A percentile compares a stretch with the other conserved stretches of the same genome.
Evolutionary conservation across 2,329 filamentous ascomycete genomes (phyloP).

Genomic region (Phyllosticta capitalensis): DNA sequence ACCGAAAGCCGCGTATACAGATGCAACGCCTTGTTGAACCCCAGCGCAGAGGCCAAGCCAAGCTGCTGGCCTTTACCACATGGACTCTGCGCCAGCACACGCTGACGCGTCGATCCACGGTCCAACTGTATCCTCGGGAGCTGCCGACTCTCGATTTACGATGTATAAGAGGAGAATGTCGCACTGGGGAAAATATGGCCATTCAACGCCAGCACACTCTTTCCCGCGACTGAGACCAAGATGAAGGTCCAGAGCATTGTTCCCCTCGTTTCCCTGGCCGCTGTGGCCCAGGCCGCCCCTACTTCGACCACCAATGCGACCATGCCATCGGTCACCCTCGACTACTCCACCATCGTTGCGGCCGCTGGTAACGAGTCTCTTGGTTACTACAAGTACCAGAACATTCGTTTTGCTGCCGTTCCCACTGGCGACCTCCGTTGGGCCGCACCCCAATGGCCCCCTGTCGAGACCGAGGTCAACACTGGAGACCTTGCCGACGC

Average conservation of each 20-base stretch:
- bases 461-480: conserved; percentile 24
- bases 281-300: not conserved
- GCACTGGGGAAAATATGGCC: not conserved
- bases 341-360: conserved; percentile 20
- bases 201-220: not conserved
- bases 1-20: not conserved
- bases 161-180: not conserved
- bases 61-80: not conserved
- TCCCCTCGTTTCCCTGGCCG: not conserved
- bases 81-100: not conserved
- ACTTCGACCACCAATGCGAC: not conserved
- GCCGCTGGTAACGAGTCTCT: conserved; percentile 16
- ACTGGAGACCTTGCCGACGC: conserved; percentile 23
- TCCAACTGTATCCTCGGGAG: not conserved
- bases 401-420: conserved; percentile 37
- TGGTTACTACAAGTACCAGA: conserved; percentile 33
- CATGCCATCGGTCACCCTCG: conserved; percentile 18
- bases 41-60: not conserved
- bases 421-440: conserved; percentile 34
- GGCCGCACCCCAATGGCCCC: conserved; percentile 32
- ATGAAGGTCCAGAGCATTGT: not conserved
- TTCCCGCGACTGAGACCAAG: not conserved
- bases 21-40: not conserved
- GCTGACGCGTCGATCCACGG: not conserved
- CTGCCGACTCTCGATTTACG: not conserved